Evolutionary conservation across 2,329 filamentous ascomycete genomes (phyloP), one percentile per base, ranked within the genome.

Genomic region (Graphilbum sp.): DNA sequence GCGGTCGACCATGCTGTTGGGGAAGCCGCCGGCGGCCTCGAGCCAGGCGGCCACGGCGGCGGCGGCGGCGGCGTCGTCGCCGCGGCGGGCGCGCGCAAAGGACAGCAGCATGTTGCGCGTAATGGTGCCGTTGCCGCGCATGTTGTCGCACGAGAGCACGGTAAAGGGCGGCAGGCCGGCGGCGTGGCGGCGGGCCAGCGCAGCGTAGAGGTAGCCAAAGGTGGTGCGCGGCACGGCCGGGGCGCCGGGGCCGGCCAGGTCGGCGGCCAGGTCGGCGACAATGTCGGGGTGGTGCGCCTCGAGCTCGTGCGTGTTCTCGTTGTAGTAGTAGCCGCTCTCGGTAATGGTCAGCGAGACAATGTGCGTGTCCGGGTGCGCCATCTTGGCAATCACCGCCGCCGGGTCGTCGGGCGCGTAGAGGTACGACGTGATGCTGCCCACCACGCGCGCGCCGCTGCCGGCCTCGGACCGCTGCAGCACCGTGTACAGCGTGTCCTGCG

Each of bases 281-380:
- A 69, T 68, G 46, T 69, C 64, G 9, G 63, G 54, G 49, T 68
- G 56, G 32, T 68, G 58, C 27, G 51, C 50, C 43, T 61, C 52
- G 41, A 69, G 56, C 54, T 68, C 52, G 55, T 69, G 66, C n/a
- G 65, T 64, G 58, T 69, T 67, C 50, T 69, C 66, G 49, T 69
- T 67, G 57, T 69, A 68, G 56, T 65, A 69, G 61, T 69, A 69
- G 44, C 66, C 66, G 48, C 61, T 66, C 55, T 69, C 66, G 32
- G 66, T 69, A 50, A 69, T 69, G 48, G 66, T 69, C 50, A 69
- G 50, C 15, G 66, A 69, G 24, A 69, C 66, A 43, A 69, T 69
- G 49, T 59, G 62, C 12, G 66, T 69, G 47, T 69, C 64, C 0
- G 62, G 57, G 53, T 67, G 59, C 2, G 66, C 66, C 65, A 69